phyloP scores from a whole-genome alignment of 768 basidiomycete genomes.

The Rubroboletus satanas region DNA sequence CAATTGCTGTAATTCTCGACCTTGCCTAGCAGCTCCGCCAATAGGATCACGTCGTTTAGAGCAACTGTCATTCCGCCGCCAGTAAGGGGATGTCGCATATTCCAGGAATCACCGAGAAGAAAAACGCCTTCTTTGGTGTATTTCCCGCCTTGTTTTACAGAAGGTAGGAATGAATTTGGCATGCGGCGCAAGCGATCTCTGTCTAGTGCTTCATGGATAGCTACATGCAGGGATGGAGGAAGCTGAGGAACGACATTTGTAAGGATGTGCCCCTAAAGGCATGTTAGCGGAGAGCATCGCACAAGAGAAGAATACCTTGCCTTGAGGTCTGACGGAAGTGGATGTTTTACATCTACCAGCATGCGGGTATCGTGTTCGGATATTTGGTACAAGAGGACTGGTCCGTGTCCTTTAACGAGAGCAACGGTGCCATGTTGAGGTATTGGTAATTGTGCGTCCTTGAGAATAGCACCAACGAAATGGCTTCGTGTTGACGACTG shows the following conservation, averaged over 20 bases:
- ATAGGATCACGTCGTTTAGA: constrained; percentile 75
- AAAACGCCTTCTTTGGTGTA: constrained; percentile 64
- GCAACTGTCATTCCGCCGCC: constrained; percentile 99
- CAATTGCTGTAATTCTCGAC: constrained; percentile 46
- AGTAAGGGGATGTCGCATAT: constrained; percentile 98
- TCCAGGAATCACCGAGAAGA: constrained; percentile 94
- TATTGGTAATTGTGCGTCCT: constrained; percentile 71
- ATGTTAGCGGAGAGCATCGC: constrained; percentile 1
- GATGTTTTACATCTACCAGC: constrained; percentile 83
- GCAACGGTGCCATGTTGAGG: constrained; percentile 80
- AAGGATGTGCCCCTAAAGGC: constrained; percentile 60
- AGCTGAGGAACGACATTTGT: constrained; percentile 75
- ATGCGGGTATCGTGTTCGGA: constrained; percentile 86
- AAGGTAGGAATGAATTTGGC: constrained; percentile 93
- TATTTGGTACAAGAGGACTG: constrained; percentile 92
- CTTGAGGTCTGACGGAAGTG: constrained; percentile 79
- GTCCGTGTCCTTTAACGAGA: constrained; percentile 76
- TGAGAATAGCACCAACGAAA: constrained; percentile 83
- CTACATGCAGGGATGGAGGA: constrained; percentile 62
- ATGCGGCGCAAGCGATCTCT: constrained; percentile 80
- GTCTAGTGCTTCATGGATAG: constrained; percentile 68
- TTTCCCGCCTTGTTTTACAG: constrained; percentile 58
- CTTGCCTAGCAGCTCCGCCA: constrained; percentile 56
- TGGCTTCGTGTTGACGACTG: constrained; percentile 64
- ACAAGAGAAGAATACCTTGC: constrained; percentile 31